Evolutionary conservation across 2,329 filamentous ascomycete genomes (phyloP), one percentile per base, ranked within the genome.

Genomic region (Botrytis galanthina): DNA sequence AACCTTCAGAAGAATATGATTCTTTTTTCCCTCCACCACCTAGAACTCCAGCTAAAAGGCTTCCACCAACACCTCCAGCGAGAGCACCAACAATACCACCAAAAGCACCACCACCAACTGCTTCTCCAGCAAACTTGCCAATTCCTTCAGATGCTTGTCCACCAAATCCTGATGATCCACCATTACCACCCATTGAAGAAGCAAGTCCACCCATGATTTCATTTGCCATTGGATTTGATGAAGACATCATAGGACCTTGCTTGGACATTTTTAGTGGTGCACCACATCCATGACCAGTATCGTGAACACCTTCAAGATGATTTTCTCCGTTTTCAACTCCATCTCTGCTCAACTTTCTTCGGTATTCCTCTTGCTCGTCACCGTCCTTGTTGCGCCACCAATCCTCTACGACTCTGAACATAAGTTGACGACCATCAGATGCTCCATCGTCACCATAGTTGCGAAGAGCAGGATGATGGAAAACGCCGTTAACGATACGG

Each of bases 381-480:
- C 91, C 87, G 69, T 84, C 84, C 83, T 94, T 89, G 72, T 88
- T 84, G 59, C 84, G 81, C 95, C 95, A 98, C 95, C 95, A 98
- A 76, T 92, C 85, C 82, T 93, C 85, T 8, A 98, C 91, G 29
- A 91, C 90, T n/a, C 85, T 82, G 83, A 95, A 97, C 90, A 97
- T 95, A 77, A 90, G 84, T 42, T 85, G 82, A 72, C 94, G 92
- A 71, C 94, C 92, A 78, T 97, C 92, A 12, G 83, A 80, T 20
- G 90, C 90, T 18, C 91, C 92, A 79, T 94, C 92, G 32, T 90
- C 85, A 66, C 92, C 93, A 80, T 87, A 84, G 16, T 90, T 84
- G 73, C 92, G 90, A 77, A 94, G 90, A 66, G 94, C 93, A 3
- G 95, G 95, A 82, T 98, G 95, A 80, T 97, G 93, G 82, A 98